Base-by-base conservation (phyloP, 148 eudicot species). In the Rhododendron griersonianum region DNA sequence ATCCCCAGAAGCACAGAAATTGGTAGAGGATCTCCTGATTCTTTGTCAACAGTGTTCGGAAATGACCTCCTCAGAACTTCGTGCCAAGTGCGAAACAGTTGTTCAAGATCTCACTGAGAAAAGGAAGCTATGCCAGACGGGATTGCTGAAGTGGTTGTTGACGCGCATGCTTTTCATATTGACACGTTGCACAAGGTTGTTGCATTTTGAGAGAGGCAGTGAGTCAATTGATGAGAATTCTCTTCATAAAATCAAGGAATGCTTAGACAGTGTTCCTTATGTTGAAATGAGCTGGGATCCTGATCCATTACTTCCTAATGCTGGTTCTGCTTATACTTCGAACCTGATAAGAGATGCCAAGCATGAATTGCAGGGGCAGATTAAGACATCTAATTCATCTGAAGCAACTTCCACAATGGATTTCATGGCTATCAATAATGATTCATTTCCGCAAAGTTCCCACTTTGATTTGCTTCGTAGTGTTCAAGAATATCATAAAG, bases 131-230 rank as follows among this genome's bases (percentile, higher is more conserved):
- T 92, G 92, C 84, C 87, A 91, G 83, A 81, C 87, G 39, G 92
- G 89, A 73, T 51, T 89, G 87, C 87, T 93, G 57, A 92, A 92
- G 88, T 88, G 91, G 90, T 86, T 93, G 53, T 88, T 92, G 86
- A 93, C 94, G 76, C 92, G 92, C 84, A 87, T 93, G 89, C 92
- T 93, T 63, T 93, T 89, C 87, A 93, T 92, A 87, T 88, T 93
- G 90, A 93, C 94, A 78, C 93, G 94, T 37, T 93, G 95, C 85
- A 92, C 94, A 15, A 91, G 94, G 71, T 88, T 93, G 91, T 84
- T 93, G 91, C 94, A 92, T 85, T 90, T 92, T 84, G 94, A 92
- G 88, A 93, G 91, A 87, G 94, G 89, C 85, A 89, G 86, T 85
- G 90, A 90, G 80, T 87, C 88, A 19, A 88, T 90, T 86, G 88